Evolutionary conservation across 179 eudicot genomes (phyloP).

Genomic region (Heliamphora pulchella): DNA sequence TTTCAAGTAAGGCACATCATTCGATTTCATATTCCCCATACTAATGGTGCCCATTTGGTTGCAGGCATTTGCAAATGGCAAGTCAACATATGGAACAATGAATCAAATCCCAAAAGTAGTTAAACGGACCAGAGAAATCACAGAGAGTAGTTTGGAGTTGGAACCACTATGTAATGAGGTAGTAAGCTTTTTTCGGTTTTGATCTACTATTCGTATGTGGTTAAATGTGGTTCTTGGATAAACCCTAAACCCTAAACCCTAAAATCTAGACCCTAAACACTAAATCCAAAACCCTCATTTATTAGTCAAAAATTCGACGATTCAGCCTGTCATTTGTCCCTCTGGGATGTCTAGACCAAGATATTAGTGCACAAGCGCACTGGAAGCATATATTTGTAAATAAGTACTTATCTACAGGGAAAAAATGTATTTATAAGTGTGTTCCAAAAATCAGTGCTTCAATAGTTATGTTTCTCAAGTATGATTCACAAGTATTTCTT

Average conservation of each 20-base stretch:
- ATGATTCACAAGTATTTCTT: neutral
- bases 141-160: slow-evolving; percentile 51
- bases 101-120: slow-evolving; percentile 22
- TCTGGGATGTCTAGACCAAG: too few relatives aligned
- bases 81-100: slow-evolving; percentile 34
- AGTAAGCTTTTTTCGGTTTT: slow-evolving; percentile 6
- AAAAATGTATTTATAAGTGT: neutral
- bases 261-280: too few relatives aligned
- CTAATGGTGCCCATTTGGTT: slow-evolving; percentile 18
- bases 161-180: slow-evolving; percentile 70
- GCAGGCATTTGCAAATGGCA: slow-evolving; percentile 57
- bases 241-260: too few relatives aligned
- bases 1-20: neutral
- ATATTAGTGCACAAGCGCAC: too few relatives aligned
- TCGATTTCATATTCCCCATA: neutral
- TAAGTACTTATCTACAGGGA: neutral
- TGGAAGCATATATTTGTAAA: neutral
- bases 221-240: neutral
- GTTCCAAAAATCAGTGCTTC: neutral
- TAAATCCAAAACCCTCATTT: too few relatives aligned
- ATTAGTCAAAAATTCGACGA: too few relatives aligned
- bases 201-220: neutral
- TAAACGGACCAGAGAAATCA: slow-evolving; percentile 36
- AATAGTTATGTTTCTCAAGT: neutral
- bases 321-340: too few relatives aligned